Evolutionary conservation across 192 early-diverging fungal genomes (phyloP).

Genomic region (Linderina pennispora): DNA sequence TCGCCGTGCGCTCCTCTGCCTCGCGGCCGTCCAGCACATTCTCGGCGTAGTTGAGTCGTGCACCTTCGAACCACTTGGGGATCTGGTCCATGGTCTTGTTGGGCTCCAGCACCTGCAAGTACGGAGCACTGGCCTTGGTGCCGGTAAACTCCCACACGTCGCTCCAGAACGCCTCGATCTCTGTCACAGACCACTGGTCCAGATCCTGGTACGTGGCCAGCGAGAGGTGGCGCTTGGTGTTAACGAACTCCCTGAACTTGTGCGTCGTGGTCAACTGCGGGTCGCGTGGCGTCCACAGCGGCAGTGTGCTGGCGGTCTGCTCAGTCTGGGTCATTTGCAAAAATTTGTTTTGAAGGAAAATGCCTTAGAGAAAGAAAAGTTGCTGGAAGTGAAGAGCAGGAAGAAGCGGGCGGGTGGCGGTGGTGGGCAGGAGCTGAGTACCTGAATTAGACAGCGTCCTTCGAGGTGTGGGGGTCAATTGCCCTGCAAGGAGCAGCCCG

Average conservation of each 20-base stretch:
- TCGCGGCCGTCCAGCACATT: constrained; percentile 63
- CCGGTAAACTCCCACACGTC: constrained; percentile 71
- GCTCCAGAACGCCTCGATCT: constrained; percentile 79
- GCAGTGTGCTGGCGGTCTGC: constrained; percentile 1
- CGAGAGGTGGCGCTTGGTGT: constrained; percentile 55
- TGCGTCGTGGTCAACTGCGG: constrained; percentile 55
- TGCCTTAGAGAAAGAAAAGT: too few relatives aligned
- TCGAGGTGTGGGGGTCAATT: too few relatives aligned
- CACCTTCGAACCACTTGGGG: constrained; percentile 85
- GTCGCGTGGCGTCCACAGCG: constrained; percentile 61
- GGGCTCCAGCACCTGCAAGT: constrained; percentile 57
- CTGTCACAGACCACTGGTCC: constrained; percentile 75
- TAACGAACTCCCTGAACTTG: constrained; percentile 67
- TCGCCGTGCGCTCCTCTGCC: constrained; percentile 31
- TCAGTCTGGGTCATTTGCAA: constrained; percentile 17
- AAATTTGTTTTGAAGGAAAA: too few relatives aligned
- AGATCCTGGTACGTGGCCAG: constrained; percentile 62
- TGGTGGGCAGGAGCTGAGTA: too few relatives aligned
- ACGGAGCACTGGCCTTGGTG: constrained; percentile 14
- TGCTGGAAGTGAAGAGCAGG: too few relatives aligned
- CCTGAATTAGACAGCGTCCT: too few relatives aligned
- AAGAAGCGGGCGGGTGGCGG: too few relatives aligned
- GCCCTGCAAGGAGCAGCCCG: too few relatives aligned
- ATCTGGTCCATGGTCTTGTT: constrained; percentile 74
- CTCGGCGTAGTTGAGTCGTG: constrained; percentile 87